Evolutionary conservation across 2,329 filamentous ascomycete genomes (phyloP), one percentile per base, ranked within the genome.

Genomic region (Aspergillus eucalypticola): DNA sequence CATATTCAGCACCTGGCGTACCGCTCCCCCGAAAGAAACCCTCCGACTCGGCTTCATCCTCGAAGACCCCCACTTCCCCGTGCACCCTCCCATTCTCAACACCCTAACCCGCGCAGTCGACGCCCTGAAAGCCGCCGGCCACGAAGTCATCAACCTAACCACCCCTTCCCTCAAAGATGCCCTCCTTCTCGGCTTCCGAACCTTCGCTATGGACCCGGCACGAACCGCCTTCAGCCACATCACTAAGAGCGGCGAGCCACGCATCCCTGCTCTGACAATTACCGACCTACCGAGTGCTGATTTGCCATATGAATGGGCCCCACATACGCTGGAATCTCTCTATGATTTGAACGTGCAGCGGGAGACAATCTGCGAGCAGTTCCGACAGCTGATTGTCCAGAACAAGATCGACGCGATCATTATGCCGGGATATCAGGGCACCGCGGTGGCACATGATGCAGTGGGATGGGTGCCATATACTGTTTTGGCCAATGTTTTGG

Each of bases 61-160:
- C 19, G 58, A 60, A n/a, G 21, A 60, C 3, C 35, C 52, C 4
- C n/a, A 17, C 7, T 60, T 51, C 25, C 58, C 58, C 32, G 23
- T 60, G 8, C 58, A 56, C 23, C 52, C 58, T 13, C 58, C 58
- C 4, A 44, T 60, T 1, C 21, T 27, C 13, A 27, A 38, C 2
- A 25, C 53, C 1, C 35, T 60, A 3, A 21, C 23, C 2, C 13
- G 21, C 17, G 58, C 58, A n/a, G 25, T 39, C n/a, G 15, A 13
- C 5, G 13, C 42, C 3, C 29, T 60, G 4, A 39, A 52, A 52
- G 25, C 21, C 15, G 41, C 42, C 7, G 52, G 53, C 25, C 58
- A 56, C 29, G 41, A 56, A 6, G 17, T 56, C 1, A 51, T 52
- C 1, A n/a, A 17, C 4, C 23, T 49, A 8, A 10, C 23, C 6